Conservation (phyloP, 371 early-diverging fungal species). For the Rhizopus microsporus region DNA sequence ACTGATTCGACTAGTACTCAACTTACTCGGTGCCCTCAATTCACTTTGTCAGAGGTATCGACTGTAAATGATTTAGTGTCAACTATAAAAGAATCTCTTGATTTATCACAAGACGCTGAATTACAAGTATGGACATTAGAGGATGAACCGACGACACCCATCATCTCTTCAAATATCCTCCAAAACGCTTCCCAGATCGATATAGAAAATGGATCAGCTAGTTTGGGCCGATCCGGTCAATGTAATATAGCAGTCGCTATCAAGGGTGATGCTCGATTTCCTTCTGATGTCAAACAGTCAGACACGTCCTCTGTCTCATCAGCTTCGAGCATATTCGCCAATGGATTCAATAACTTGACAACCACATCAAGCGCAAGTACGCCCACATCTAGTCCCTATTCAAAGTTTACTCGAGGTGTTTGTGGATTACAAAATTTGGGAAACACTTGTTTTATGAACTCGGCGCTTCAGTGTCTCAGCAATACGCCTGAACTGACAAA, state of each 20-base stretch:
- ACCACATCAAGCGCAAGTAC: constrained; percentile 15
- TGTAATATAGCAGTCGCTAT: constrained; percentile 15
- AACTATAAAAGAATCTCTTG: constrained; percentile 15
- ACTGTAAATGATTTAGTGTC: constrained; percentile 4
- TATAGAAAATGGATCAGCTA: constrained; percentile 1
- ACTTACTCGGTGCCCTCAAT: constrained; percentile 4
- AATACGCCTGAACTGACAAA: constrained; percentile 66
- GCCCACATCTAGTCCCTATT: constrained; percentile 6
- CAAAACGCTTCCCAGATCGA: constrained; percentile 1
- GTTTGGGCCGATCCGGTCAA: constrained; percentile 1
- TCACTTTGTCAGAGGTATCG: constrained; percentile 14
- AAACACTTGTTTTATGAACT: constrained; percentile 92
- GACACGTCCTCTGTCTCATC: constrained; percentile 28
- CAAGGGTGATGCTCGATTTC: constrained; percentile 10
- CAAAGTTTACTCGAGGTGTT: constrained; percentile 38
- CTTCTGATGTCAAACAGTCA: constrained; percentile 11
- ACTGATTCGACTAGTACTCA: background rate
- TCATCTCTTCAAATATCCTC: background rate
- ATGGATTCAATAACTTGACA: constrained; percentile 24
- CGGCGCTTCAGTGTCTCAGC: constrained; percentile 79
- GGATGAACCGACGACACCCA: constrained; percentile 7
- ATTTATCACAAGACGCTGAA: constrained; percentile 15
- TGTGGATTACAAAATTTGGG: constrained; percentile 80
- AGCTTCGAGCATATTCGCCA: constrained; percentile 23
- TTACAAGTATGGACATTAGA: constrained; percentile 23